These are phyloP conservation scores for Amphicarpaea edgeworthii DNA, from an alignment of 306 rosid genomes.

Conservation along the genomic window DNA sequence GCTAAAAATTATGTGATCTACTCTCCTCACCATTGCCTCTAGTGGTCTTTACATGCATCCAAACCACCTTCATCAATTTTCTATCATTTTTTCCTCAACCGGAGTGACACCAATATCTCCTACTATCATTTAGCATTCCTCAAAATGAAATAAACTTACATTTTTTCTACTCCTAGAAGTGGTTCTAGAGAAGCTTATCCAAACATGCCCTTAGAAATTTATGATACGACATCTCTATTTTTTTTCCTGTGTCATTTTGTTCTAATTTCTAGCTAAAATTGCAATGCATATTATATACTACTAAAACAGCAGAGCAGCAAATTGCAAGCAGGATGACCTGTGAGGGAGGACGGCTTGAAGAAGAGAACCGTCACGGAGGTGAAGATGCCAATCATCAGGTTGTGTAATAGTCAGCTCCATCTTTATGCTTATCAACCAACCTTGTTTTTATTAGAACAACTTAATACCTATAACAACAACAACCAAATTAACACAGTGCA, in stretches of 20 bases:
- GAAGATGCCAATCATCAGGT: conserved; percentile 97
- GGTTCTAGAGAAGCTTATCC: no score
- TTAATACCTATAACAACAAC: conserved; percentile 45
- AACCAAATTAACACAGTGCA: no score
- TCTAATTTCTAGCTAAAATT: not conserved
- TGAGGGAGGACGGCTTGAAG: conserved; percentile 77
- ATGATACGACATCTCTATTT: not conserved
- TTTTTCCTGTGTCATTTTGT: not conserved
- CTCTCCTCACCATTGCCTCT: not conserved
- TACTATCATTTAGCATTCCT: not conserved
- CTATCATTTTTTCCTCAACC: not conserved
- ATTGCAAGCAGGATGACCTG: conserved; percentile 57
- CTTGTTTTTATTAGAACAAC: conserved; percentile 40
- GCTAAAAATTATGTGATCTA: not conserved
- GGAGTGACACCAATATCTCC: not conserved
- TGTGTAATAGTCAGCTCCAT: conserved; percentile 84
- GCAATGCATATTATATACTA: not conserved
- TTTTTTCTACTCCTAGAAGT: no score
- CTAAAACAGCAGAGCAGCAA: not conserved
- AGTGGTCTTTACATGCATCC: not conserved
- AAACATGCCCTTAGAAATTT: no score
- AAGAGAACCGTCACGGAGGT: conserved; percentile 85
- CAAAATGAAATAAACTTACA: no score
- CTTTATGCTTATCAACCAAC: conserved; percentile 50
- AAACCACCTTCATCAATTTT: not conserved